Base-by-base conservation (phyloP, 2,329 filamentous ascomycete species). In the Fusarium sp. region DNA sequence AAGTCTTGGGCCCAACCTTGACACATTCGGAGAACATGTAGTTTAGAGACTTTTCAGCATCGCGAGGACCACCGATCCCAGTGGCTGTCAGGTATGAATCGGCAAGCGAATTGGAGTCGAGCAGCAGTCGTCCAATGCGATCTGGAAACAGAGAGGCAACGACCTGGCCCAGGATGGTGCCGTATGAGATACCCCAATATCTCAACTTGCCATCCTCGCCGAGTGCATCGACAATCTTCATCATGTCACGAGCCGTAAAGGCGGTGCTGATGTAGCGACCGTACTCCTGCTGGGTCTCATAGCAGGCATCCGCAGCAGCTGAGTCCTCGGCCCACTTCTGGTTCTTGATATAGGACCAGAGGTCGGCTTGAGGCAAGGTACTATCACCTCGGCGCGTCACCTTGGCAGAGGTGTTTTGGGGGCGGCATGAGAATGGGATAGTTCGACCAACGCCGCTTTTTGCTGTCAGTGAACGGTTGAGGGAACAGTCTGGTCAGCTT, bases 231-330 rank as follows among this genome's bases (percentile, higher is more conserved):
- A 83, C 83, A 18, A 86, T 81, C 27, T 75, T 65, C 68, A 85
- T 81, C 77, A 85, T 78, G 65, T 86, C 84, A 39, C 83, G 79
- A 16, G 82, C 84, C 1, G 80, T 80, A 59, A 82, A 83, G 4
- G 81, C 73, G 0, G 82, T 83, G 41, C 80, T 79, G 14, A 85
- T 68, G 7, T 80, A 71, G 3, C 77, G 77, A 1, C 78, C 82
- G 3, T 58, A 45, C 0, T 74, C 78, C 41, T 79, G 74, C n/a
- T 79, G 71, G 4, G 69, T 75, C 24, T 69, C 67, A 9, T 71
- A 70, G 59, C 83, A 85, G 3, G 66, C 35, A 6, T 77, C 69
- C 0, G 72, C 76, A 0, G 68, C 9, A 0, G 31, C 22, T 3
- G 65, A 52, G 37, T 64, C 64, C 0, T 18, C 37, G 4, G 68